Percentiles rank a stretch among this genome's conserved stretches.
Conservation (phyloP, 2,329 filamentous ascomycete species). For the Fusarium solani-melongenae region DNA sequence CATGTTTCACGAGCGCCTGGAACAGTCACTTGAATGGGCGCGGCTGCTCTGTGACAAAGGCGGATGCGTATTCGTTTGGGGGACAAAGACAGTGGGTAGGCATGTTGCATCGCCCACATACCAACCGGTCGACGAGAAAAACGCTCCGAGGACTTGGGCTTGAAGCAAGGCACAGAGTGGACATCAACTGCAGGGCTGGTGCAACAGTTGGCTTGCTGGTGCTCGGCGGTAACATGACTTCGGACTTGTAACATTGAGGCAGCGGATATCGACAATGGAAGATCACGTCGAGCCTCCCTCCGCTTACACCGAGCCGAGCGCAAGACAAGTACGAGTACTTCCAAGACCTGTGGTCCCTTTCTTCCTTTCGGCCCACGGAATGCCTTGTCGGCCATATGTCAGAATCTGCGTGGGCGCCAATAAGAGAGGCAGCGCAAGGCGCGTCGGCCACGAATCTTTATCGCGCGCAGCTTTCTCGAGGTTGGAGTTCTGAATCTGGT, state of each 20-base stretch:
- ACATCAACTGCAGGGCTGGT: neutral
- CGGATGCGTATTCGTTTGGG: constrained; percentile 2
- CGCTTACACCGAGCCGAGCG: constrained; percentile 17
- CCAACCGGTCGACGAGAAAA: neutral
- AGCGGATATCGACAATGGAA: neutral
- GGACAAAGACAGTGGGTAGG: constrained; percentile 14
- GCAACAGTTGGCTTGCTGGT: neutral
- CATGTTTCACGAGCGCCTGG: constrained; percentile 40
- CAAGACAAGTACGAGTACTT: neutral
- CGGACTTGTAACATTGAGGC: constrained; percentile 2
- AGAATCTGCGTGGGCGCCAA: constrained; percentile 27
- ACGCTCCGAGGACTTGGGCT: constrained; percentile 1
- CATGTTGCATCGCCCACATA: constrained; percentile 17
- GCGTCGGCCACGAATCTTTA: constrained; percentile 6
- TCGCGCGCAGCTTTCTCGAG: constrained; percentile 10
- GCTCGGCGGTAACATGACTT: neutral
- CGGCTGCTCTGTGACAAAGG: neutral
- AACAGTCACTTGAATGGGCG: constrained; percentile 17
- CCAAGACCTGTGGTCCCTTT: constrained; percentile 3
- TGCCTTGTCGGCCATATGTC: constrained; percentile 28
- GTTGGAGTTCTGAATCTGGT: constrained; percentile 27
- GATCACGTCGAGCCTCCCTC: neutral
- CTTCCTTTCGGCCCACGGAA: constrained; percentile 8
- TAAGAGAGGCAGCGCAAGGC: constrained; percentile 8
- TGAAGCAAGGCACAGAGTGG: constrained; percentile 4